phyloP scores from a whole-genome alignment of 192 early-diverging fungal genomes.

The Linnemannia elongata region DNA sequence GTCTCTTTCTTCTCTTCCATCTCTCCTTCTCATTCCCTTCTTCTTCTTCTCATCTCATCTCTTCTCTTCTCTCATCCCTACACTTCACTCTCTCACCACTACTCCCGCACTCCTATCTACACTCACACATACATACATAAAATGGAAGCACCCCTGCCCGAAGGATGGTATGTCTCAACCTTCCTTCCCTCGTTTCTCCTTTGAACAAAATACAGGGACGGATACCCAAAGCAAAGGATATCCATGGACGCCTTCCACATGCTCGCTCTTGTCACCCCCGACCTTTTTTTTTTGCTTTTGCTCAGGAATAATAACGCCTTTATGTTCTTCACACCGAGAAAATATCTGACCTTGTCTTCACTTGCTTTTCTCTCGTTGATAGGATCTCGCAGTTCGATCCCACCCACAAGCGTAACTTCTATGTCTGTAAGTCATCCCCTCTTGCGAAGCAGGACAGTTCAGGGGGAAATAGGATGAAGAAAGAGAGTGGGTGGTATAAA shows the following conservation, averaged over 20 bases:
- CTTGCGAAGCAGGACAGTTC: neutral
- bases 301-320: neutral
- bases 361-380: neutral
- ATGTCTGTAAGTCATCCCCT: slow-evolving; percentile 31
- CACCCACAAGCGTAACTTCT: slow-evolving; percentile 50
- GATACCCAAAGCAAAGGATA: neutral
- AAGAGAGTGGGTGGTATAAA: neutral
- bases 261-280: neutral
- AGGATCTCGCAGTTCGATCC: slow-evolving; percentile 56
- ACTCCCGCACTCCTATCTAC: neutral
- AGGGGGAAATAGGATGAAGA: neutral
- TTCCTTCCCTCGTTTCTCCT: neutral
- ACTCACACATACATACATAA: neutral
- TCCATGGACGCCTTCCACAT: neutral
- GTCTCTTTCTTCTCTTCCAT: neutral
- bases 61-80: neutral
- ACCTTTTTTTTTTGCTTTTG: neutral
- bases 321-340: neutral
- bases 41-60: neutral
- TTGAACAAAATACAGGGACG: too few relatives aligned
- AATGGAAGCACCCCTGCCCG: slow-evolving; percentile 51
- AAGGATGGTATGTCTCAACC: slow-evolving; percentile 35
- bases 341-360: neutral
- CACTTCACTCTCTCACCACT: neutral
- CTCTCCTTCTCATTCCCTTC: neutral